Conservation (phyloP, 176 grass and related monocot species). For the Oryza officinalis region DNA sequence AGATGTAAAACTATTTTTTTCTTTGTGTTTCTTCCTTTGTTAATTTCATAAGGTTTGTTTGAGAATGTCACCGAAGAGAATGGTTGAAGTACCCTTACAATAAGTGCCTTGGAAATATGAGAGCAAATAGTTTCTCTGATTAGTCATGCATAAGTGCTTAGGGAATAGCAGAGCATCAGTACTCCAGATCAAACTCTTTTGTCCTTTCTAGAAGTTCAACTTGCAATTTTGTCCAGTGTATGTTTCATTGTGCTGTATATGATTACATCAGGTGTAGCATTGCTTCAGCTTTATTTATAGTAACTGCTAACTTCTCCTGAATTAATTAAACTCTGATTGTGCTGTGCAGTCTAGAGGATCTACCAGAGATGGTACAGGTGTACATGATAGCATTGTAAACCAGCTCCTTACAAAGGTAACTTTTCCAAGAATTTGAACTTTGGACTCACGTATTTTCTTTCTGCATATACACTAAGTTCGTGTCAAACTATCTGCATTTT, state of each 20-base stretch:
- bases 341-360: conserved; percentile 86
- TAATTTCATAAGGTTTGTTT: neutral
- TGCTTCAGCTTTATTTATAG: conserved; percentile 21
- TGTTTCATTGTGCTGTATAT: neutral
- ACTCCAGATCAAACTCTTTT: conserved; percentile 4
- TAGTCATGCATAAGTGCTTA: neutral
- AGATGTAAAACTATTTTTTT: neutral
- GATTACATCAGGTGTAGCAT: conserved; percentile 2
- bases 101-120: neutral
- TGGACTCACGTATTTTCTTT: conserved; percentile 20
- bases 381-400: conserved; percentile 97
- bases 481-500: conserved; percentile 40
- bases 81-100: neutral
- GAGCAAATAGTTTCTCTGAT: neutral
- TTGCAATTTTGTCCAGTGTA: conserved; percentile 13
- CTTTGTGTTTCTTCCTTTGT: neutral
- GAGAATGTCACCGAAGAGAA: no score
- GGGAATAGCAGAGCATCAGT: neutral
- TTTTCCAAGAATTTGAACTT: conserved; percentile 24
- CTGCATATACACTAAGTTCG: conserved; percentile 17
- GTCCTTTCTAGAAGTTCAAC: conserved; percentile 5
- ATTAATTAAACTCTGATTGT: conserved; percentile 35
- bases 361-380: conserved; percentile 89
- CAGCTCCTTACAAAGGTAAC: conserved; percentile 95
- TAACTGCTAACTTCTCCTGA: neutral